Percentiles rank a stretch among this genome's conserved stretches.
phyloP scores from a whole-genome alignment of 305 asterid species.

The Lippia alba region DNA sequence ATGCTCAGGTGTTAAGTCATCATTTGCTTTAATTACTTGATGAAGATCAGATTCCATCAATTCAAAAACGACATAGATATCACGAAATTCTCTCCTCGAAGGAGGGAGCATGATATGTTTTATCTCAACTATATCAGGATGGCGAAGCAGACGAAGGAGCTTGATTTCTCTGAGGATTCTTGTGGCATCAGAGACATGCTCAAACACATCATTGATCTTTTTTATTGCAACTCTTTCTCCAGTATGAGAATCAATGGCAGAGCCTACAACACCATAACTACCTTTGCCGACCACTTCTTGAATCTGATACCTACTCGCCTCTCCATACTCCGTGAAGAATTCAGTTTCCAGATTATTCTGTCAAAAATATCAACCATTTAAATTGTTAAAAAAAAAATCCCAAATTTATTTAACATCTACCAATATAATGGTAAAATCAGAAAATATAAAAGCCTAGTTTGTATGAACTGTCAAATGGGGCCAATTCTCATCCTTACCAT shows the following conservation, averaged over 20 bases:
- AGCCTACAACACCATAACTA: constrained; percentile 80
- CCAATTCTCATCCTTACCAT: constrained; percentile 23
- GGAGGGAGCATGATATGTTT: constrained; percentile 85
- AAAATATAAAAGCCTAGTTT: constrained; percentile 25
- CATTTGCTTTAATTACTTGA: constrained; percentile 82
- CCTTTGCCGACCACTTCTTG: constrained; percentile 83
- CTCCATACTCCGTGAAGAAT: constrained; percentile 82
- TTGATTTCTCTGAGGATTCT: constrained; percentile 80
- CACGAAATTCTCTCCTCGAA: constrained; percentile 78
- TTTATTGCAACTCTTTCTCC: constrained; percentile 76
- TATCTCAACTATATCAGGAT: constrained; percentile 78
- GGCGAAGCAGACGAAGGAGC: constrained; percentile 74
- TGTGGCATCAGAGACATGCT: constrained; percentile 83
- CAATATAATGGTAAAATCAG: constrained; percentile 28
- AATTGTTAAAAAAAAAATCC: constrained; percentile 1
- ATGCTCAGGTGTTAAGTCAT: constrained; percentile 77
- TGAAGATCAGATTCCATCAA: constrained; percentile 87
- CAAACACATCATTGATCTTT: constrained; percentile 80
- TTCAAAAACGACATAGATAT: constrained; percentile 76
- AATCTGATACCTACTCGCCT: constrained; percentile 71
- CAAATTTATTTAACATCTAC: constrained; percentile 26
- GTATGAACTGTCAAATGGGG: constrained; percentile 12
- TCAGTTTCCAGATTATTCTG: constrained; percentile 65
- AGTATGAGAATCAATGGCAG: constrained; percentile 68
- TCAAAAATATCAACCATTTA: constrained; percentile 32